Base-by-base conservation (phyloP, 1,139 yeast species). In the Saccharomyces hybrid region DNA sequence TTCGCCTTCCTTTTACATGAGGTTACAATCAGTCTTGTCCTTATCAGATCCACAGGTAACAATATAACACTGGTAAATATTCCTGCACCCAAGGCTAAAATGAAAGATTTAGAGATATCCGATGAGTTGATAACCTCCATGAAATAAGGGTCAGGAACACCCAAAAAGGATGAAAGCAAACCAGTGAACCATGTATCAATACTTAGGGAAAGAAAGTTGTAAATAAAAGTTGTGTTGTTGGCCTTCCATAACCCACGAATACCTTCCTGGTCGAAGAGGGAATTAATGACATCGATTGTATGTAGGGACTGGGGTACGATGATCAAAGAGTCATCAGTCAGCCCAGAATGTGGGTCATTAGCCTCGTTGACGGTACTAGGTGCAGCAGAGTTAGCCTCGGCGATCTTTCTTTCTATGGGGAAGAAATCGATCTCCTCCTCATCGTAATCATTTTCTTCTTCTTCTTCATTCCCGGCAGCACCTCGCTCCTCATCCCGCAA, bases 171-270 rank as follows among this genome's bases (percentile, higher is more conserved):
- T 5, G 96, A 84, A 14, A 89, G 70, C 62, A 91, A 82, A 5
- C 97, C 97, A 0, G 95, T 85, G 48, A 89, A 77, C 97, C 98
- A 91, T 0, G 97, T 90, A 65, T 88, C 95, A 51, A 90, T 75
- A 0, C 96, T 87, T 55, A 84, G 82, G 1, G 86, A 81, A 47
- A 90, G 75, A 0, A 96, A 86, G 56, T 81, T 86, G 66, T 86
- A 79, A 34, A 93, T 76, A 66, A 90, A 91, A 1, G 96, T 78
- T 1, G 97, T 88, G 68, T 93, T 90, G 48, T 88, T 78, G 3
- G 96, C 96, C 63, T 95, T 79, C 80, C 95, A 88, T 29, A 89
- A 73, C 1, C 97, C 96, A 66, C 83, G 75, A 1, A 89, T 83
- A 0, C 98, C 97, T 64, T 89, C 97, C 60, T 81, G 81, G 9